Conservation (phyloP, 2,329 filamentous ascomycete genomes). For the Xylariaceae sp. region DNA sequence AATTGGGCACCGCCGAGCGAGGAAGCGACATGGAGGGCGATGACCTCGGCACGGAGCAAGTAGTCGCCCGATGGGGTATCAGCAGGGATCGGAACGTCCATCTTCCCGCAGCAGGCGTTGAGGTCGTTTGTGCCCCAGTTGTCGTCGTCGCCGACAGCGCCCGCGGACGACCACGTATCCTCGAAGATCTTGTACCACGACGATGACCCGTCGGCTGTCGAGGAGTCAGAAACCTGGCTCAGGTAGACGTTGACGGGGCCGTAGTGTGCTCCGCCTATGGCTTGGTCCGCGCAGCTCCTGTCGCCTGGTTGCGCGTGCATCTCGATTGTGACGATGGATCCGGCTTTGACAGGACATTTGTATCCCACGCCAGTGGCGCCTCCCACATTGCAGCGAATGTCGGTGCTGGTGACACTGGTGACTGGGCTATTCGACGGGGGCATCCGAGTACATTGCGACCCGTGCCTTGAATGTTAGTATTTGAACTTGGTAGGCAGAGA, state of each 20-base stretch:
- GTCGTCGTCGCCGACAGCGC: slow-evolving; percentile 40
- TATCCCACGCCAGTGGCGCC: slow-evolving; percentile 32
- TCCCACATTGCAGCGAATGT: slow-evolving; percentile 43
- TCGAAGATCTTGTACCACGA: slow-evolving; percentile 53
- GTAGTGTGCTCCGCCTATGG: slow-evolving; percentile 52
- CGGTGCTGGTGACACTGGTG: slow-evolving; percentile 38
- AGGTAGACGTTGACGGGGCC: slow-evolving; percentile 52
- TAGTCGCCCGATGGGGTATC: slow-evolving; percentile 41
- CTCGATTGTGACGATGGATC: slow-evolving; percentile 30
- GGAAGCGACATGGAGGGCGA: slow-evolving; percentile 41
- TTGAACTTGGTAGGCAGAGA: not conserved
- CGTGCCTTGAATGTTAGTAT: slow-evolving; percentile 30
- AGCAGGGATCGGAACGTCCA: slow-evolving; percentile 40
- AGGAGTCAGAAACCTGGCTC: slow-evolving; percentile 45
- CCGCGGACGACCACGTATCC: slow-evolving; percentile 40
- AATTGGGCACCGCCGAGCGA: slow-evolving; percentile 30
- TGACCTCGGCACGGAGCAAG: slow-evolving; percentile 42
- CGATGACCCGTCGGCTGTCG: slow-evolving; percentile 39
- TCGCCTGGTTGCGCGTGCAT: slow-evolving; percentile 41
- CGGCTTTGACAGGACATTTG: slow-evolving; percentile 43
- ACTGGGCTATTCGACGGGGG: slow-evolving; percentile 50
- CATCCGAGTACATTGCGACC: slow-evolving; percentile 44
- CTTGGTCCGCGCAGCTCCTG: slow-evolving; percentile 43
- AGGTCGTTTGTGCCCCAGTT: slow-evolving; percentile 43
- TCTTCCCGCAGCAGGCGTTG: slow-evolving; percentile 38